Base-by-base conservation (phyloP, 2,329 filamentous ascomycete genomes). In the Fusarium sp. region DNA sequence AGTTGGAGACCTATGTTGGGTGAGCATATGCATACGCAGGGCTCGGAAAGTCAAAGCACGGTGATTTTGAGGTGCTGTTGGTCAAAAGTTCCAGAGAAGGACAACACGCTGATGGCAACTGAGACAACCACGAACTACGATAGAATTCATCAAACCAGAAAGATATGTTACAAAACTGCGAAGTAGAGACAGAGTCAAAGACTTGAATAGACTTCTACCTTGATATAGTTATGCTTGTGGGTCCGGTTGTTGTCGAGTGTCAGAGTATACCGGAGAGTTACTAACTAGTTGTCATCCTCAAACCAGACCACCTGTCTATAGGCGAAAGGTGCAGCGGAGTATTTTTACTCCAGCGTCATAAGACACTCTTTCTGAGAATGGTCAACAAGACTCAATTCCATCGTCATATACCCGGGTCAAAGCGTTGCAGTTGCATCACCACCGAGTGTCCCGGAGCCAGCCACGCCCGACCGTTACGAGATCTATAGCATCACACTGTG, bases 151-250 rank as follows among this genome's bases (percentile, higher is more conserved):
- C 1, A 38, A 35, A n/a, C 10, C 26, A n/a, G 18, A 38, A 26
- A 22, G 9, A 16, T 1, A 0, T 13, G 0, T 36, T 22, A 13
- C 4, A 28, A n/a, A 6, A n/a, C 3, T n/a, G 16, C 18, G 8
- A 38, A 28, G 10, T 3, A 53, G 4, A 2, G 20, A 14, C 22
- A n/a, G 8, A 28, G 20, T 30, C 4, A 13, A 18, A 28, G 20
- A 6, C 0, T 14, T n/a, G 20, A 30, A 14, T 0, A n/a, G 11
- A 1, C 20, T 7, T 28, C 18, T 7, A 1, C 9, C 18, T 36
- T 1, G 4, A 26, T 13, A 53, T 2, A 28, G 24, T 16, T 13
- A 16, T 53, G 7, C 33, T 22, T 12, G 50, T 36, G 33, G 18
- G 0, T 53, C 24, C 36, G 20, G 14, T 26, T 28, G 14, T 26